Percentiles rank a stretch among this genome's conserved stretches.
Evolutionary conservation across 202 grass and related monocot genomes (phyloP).

Genomic region (Cymbopogon flexuosus): DNA sequence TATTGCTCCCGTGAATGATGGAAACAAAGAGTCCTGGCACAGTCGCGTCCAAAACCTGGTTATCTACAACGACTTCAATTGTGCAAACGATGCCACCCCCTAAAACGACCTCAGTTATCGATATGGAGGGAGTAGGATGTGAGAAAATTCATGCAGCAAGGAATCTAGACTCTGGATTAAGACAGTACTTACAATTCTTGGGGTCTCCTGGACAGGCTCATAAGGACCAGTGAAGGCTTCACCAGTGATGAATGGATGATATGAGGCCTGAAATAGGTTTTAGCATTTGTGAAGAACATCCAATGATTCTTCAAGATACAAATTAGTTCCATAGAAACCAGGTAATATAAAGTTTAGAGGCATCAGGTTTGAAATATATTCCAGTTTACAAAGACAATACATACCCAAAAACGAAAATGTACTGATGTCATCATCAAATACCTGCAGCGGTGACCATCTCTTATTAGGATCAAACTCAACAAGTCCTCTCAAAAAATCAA

Average conservation of each 20-base stretch:
- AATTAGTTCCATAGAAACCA: constrained; percentile 22
- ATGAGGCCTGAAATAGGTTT: constrained; percentile 65
- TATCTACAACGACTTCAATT: not conserved
- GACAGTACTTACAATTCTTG: constrained; percentile 74
- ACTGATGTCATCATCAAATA: constrained; percentile 33
- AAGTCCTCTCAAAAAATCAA: constrained; percentile 98
- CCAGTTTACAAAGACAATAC: not conserved
- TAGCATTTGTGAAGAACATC: constrained; percentile 25
- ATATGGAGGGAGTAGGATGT: not conserved
- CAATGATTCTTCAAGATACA: constrained; percentile 25
- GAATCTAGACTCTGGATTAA: constrained; percentile 27
- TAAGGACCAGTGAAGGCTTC: constrained; percentile 75
- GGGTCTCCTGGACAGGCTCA: constrained; percentile 67
- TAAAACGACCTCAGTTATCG: not conserved
- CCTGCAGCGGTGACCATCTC: constrained; percentile 95
- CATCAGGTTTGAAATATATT: constrained; percentile 12
- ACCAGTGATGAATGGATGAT: constrained; percentile 96
- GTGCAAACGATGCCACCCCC: not conserved
- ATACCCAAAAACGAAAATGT: constrained; percentile 19
- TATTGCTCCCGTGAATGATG: not conserved
- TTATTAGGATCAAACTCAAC: constrained; percentile 95
- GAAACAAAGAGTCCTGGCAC: not conserved
- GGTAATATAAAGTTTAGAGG: constrained; percentile 18
- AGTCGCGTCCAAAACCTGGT: not conserved
- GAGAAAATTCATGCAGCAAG: constrained; percentile 20